Conservation (phyloP, 1,284 basidiomycete species). For the Melampsora larici-populina region DNA sequence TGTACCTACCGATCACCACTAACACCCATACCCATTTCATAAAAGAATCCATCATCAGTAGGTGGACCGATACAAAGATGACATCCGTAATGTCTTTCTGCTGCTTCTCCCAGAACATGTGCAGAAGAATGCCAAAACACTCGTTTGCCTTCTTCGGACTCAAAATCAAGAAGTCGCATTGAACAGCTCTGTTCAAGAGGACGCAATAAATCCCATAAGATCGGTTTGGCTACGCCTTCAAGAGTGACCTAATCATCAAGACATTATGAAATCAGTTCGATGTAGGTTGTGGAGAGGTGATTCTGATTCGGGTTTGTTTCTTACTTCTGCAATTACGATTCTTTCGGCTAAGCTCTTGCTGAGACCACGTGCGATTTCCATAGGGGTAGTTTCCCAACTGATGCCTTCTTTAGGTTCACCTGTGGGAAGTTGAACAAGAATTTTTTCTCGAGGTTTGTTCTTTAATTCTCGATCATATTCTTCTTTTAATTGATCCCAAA, state of each 20-base stretch:
- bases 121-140: constrained; percentile 99
- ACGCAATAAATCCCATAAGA: constrained; percentile 90
- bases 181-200: constrained; percentile 79
- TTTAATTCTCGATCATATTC: constrained; percentile 79
- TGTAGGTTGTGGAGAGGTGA: background rate
- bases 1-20: constrained; percentile 64
- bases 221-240: constrained; percentile 68
- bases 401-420: constrained; percentile 76
- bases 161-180: constrained; percentile 88
- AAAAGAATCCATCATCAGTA: constrained; percentile 98
- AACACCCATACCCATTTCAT: constrained; percentile 74
- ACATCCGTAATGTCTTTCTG: constrained; percentile 94
- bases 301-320: constrained; percentile 49
- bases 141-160: constrained; percentile 77
- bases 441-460: constrained; percentile 15
- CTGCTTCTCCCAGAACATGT: constrained; percentile 96
- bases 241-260: constrained; percentile 17
- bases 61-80: constrained; percentile 96
- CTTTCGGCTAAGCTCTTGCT: constrained; percentile 84
- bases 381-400: constrained; percentile 94
- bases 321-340: constrained; percentile 85
- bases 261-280: background rate
- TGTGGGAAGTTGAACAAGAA: constrained; percentile 66
- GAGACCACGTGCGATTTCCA: constrained; percentile 83
- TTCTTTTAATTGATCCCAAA: constrained; percentile 83